Conservation (phyloP, 2,329 filamentous ascomycete species). For the Endothia cerciana region DNA sequence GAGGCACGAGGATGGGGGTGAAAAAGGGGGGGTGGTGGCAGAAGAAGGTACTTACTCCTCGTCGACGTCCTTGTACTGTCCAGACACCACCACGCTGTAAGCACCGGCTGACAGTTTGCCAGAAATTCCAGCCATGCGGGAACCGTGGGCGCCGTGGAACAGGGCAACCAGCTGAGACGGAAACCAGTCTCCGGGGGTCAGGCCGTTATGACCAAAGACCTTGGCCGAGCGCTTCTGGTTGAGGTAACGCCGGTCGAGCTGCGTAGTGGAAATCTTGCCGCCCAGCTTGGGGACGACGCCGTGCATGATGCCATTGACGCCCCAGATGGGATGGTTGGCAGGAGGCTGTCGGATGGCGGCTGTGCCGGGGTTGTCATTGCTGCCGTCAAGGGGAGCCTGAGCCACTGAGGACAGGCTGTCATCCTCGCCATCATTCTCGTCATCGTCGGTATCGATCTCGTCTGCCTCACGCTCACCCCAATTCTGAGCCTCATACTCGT, state of each 20-base stretch:
- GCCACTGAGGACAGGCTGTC: not conserved
- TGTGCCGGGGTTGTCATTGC: not conserved
- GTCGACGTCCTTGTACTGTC: constrained; percentile 35
- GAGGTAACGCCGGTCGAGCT: constrained; percentile 30
- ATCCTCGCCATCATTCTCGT: not conserved
- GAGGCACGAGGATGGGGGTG: not conserved
- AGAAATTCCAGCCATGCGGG: constrained; percentile 53
- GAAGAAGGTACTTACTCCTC: constrained; percentile 29
- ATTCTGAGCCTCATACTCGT: constrained; percentile 4
- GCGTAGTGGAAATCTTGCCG: constrained; percentile 1
- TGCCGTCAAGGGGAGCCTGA: not conserved
- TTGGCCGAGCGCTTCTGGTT: constrained; percentile 26
- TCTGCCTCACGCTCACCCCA: constrained; percentile 6
- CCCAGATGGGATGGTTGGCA: constrained; percentile 37
- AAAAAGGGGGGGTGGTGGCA: too few species aligned
- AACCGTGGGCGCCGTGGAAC: constrained; percentile 58
- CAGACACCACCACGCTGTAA: constrained; percentile 58
- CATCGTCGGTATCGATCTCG: not conserved
- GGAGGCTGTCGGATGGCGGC: constrained; percentile 28
- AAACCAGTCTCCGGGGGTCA: constrained; percentile 53
- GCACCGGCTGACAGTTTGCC: constrained; percentile 51
- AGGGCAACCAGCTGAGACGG: constrained; percentile 54
- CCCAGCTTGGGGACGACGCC: constrained; percentile 31
- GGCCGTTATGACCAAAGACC: constrained; percentile 39
- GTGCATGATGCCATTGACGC: constrained; percentile 37